These are phyloP conservation scores for Wickerhamiella hasegawae DNA, from an alignment of 805 yeast species.

Conservation along the genomic window DNA sequence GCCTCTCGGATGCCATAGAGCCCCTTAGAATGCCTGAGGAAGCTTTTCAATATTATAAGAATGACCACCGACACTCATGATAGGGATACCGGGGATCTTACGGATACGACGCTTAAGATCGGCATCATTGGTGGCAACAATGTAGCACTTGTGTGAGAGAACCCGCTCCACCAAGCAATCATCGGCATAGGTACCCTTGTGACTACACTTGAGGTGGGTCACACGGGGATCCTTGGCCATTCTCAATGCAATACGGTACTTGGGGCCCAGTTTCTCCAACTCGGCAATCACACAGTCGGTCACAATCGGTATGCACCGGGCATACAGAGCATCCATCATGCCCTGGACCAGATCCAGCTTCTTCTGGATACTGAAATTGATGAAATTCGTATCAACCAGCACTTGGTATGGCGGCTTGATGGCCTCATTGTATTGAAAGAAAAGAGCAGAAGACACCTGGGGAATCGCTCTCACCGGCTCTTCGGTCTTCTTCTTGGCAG, in stretches of 20 bases:
- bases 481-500: constrained; percentile 25
- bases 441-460: constrained; percentile 88
- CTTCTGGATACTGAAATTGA: constrained; percentile 91
- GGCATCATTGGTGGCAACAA: constrained; percentile 95
- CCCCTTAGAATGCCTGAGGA: constrained; percentile 52
- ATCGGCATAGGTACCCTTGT: constrained; percentile 96
- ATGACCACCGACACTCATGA: constrained; percentile 92
- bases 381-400: constrained; percentile 88
- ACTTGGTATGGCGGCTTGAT: constrained; percentile 98
- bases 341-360: constrained; percentile 90
- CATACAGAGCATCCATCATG: constrained; percentile 89
- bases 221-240: constrained; percentile 91
- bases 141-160: constrained; percentile 89
- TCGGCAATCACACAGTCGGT: constrained; percentile 99
- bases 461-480: constrained; percentile 64
- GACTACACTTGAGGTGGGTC: constrained; percentile 72
- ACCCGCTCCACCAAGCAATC: constrained; percentile 90
- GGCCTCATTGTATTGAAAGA: constrained; percentile 86
- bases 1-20: too few species aligned
- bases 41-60: constrained; percentile 84
- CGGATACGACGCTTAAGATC: constrained; percentile 86
- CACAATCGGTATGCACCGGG: constrained; percentile 87
- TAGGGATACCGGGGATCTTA: constrained; percentile 93
- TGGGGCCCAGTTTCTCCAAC: constrained; percentile 88
- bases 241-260: constrained; percentile 79